Conservation (phyloP, 768 basidiomycete species). For the Tulasnella sp. region DNA sequence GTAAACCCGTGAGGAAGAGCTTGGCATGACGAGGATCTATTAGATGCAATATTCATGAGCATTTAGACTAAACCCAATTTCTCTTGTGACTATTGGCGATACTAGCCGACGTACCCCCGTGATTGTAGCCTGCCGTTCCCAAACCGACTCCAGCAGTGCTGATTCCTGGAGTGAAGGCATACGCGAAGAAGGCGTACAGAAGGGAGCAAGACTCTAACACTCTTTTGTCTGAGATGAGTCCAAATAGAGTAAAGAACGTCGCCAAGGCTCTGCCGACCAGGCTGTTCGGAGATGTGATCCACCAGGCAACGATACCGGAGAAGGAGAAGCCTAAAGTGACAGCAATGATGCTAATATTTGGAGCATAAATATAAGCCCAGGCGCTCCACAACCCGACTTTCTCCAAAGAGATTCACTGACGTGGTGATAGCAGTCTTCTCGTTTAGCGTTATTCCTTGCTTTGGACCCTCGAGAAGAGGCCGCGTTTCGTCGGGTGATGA, state of each 20-base stretch:
- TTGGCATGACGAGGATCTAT: background rate
- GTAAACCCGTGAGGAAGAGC: background rate
- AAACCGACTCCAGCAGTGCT: background rate
- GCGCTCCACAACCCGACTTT: too few species aligned
- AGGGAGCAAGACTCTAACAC: background rate
- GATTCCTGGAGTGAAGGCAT: background rate
- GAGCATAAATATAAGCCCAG: background rate
- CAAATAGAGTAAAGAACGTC: background rate
- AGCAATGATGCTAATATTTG: background rate
- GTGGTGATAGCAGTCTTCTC: background rate
- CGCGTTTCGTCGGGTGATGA: background rate
- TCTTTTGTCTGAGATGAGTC: background rate
- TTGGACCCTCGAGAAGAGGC: background rate
- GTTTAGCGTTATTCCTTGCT: background rate
- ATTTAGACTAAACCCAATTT: background rate
- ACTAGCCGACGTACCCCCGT: background rate
- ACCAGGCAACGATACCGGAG: background rate
- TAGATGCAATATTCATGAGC: background rate
- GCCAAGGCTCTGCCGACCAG: background rate
- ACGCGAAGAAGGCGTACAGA: background rate
- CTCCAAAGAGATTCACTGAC: background rate
- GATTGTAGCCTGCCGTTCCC: background rate
- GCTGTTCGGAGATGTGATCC: background rate
- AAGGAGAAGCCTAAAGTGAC: background rate
- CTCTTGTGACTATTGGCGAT: background rate